Evolutionary conservation across 768 basidiomycete species (phyloP).

Genomic region (Termitomyces sp.): DNA sequence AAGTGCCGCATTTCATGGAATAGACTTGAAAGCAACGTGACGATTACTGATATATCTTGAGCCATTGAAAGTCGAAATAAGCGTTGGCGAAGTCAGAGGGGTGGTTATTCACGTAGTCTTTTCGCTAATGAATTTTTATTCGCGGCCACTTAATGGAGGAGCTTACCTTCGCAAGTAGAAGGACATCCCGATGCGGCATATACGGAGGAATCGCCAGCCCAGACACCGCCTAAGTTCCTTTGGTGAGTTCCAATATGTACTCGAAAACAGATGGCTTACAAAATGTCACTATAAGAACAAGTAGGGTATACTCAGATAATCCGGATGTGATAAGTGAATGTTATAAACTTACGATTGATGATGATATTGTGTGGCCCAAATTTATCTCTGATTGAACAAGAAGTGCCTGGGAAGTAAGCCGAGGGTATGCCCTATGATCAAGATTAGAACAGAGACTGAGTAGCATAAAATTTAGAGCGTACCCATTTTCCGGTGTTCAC

Average conservation of each 20-base stretch:
- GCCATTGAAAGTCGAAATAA: slow-evolving; percentile 63
- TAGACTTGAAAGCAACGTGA: too few species aligned
- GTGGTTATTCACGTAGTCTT: slow-evolving; percentile 62
- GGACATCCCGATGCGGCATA: slow-evolving; percentile 48
- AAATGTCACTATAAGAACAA: slow-evolving; percentile 39
- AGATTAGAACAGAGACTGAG: background rate
- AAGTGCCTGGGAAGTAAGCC: slow-evolving; percentile 55
- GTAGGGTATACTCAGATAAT: background rate
- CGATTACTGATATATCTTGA: slow-evolving; percentile 33
- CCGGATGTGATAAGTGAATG: background rate
- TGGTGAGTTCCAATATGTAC: background rate
- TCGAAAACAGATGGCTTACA: slow-evolving; percentile 33
- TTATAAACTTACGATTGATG: slow-evolving; percentile 41
- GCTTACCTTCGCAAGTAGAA: slow-evolving; percentile 45
- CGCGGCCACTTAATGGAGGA: background rate
- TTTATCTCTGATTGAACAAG: slow-evolving; percentile 49
- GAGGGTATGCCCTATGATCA: slow-evolving; percentile 43
- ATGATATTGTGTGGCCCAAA: slow-evolving; percentile 58
- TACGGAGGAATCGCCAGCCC: slow-evolving; percentile 37
- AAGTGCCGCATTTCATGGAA: background rate
- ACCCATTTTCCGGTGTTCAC: slow-evolving; percentile 54
- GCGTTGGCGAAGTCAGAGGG: slow-evolving; percentile 62
- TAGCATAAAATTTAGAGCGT: slow-evolving; percentile 1
- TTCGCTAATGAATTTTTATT: background rate
- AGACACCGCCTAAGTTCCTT: slow-evolving; percentile 42